A percentile compares a stretch with the other conserved stretches of the same genome.
phyloP scores from a whole-genome alignment of 306 rosid species.

The Sicyos edulis region DNA sequence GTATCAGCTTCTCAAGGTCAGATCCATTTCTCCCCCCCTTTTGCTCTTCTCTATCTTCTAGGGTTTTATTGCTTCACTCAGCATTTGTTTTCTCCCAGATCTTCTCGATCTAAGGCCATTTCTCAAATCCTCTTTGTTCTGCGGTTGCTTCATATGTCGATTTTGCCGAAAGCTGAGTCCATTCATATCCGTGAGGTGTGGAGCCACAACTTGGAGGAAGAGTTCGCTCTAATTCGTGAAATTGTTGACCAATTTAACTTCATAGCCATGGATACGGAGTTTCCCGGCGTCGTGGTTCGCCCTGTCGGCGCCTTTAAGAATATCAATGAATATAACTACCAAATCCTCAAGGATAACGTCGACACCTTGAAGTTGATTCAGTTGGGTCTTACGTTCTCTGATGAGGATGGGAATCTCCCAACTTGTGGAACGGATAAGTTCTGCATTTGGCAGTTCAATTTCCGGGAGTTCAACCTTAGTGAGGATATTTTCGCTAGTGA shows the following conservation, averaged over 20 bases:
- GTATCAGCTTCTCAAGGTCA: constrained; percentile 39
- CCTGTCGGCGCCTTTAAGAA: constrained; percentile 66
- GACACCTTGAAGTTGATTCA: constrained; percentile 89
- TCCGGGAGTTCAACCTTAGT: constrained; percentile 51
- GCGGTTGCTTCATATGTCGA: constrained; percentile 45
- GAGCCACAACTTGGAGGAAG: constrained; percentile 73
- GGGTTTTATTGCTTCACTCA: constrained; percentile 26
- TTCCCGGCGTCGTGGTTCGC: constrained; percentile 88
- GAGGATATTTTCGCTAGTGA: constrained; percentile 57
- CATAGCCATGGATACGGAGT: constrained; percentile 86
- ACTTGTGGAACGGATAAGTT: constrained; percentile 45
- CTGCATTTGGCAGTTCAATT: constrained; percentile 64
- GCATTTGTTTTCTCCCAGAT: constrained; percentile 12
- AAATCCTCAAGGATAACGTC: constrained; percentile 75
- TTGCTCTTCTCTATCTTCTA: constrained; percentile 15
- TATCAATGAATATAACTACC: constrained; percentile 69
- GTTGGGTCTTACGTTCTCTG: constrained; percentile 76
- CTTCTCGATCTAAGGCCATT: constrained; percentile 45
- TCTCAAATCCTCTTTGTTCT: neutral
- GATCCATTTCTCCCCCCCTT: constrained; percentile 27
- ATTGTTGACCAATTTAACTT: constrained; percentile 51
- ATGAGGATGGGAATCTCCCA: constrained; percentile 69
- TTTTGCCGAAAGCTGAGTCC: constrained; percentile 62
- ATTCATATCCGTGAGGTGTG: constrained; percentile 84
- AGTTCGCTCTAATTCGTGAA: constrained; percentile 58